Base-by-base conservation (phyloP, 2,329 filamentous ascomycete genomes). In the Aspergillus amoenus region DNA sequence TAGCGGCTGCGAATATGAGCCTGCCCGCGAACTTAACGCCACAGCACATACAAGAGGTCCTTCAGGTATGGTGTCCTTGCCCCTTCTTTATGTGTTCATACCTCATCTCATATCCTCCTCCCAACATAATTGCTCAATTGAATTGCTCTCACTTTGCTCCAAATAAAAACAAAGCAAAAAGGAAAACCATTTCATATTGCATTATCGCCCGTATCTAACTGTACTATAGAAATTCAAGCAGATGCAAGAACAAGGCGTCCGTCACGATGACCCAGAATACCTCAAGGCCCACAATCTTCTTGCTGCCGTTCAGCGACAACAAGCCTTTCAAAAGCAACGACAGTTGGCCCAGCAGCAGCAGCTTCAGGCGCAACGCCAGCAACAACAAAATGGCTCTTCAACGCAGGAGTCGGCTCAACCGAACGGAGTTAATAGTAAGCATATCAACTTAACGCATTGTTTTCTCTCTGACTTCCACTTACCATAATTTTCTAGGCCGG, bases 221-320 rank as follows among this genome's bases (percentile, higher is more conserved):
- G 46, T 48, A 37, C 54, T 39, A 49, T 68, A 97, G 93, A 92
- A 91, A 83, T 94, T 90, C 64, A 88, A 90, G 70, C 86, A 90
- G 73, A 92, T 97, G 89, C 94, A 93, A 76, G 84, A 90, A 55
- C 83, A 88, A 67, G 93, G 93, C 65, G 88, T 95, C 22, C 85
- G 90, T 41, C 83, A 87, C 56, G 88, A 83, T 56, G 92, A 97
- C 68, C 93, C 93, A 45, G 93, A 97, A 72, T 93, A 88, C 68
- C 83, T 93, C 68, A 95, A 94, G 76, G 84, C 87, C 32, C 88
- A 91, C 53, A 86, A 89, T 60, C 86, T 95, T 59, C 82, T 97
- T 61, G 74, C 84, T 39, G 86, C 82, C 65, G 84, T 96, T 54
- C 88, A 91, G 64, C 82, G 83, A 59, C 79, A 84, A 62, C 78